These are phyloP conservation scores for Neurospora sp. DNA, from an alignment of 495 filamentous ascomycete species.

Conservation along the genomic window DNA sequence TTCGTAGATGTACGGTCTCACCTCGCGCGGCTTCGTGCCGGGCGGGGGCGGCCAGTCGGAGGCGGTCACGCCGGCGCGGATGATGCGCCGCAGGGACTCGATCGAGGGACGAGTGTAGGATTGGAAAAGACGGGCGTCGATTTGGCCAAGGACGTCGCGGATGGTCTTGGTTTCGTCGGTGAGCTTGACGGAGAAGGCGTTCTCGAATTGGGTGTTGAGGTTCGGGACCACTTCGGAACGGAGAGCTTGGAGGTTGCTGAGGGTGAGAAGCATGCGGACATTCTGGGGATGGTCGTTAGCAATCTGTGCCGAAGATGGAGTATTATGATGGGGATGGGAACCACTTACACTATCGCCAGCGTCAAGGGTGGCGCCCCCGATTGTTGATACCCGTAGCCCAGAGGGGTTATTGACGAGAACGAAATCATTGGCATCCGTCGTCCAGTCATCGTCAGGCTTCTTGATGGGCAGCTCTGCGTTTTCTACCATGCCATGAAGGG, in stretches of 20 bases:
- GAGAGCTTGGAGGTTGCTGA: slow-evolving; percentile 77
- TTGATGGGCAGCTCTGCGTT: slow-evolving; percentile 69
- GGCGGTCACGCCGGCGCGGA: slow-evolving; percentile 58
- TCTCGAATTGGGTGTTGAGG: slow-evolving; percentile 79
- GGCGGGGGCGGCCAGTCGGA: slow-evolving; percentile 59
- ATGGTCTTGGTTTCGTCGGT: slow-evolving; percentile 87
- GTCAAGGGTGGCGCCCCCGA: slow-evolving; percentile 49
- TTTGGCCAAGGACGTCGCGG: slow-evolving; percentile 77
- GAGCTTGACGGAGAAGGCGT: slow-evolving; percentile 77
- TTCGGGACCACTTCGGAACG: slow-evolving; percentile 68
- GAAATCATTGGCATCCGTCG: slow-evolving; percentile 37
- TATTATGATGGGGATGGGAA: background rate
- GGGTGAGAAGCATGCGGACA: slow-evolving; percentile 82
- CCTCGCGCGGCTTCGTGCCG: slow-evolving; percentile 55
- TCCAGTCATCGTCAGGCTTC: slow-evolving; percentile 48
- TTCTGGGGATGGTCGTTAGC: slow-evolving; percentile 45
- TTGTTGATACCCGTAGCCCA: slow-evolving; percentile 16
- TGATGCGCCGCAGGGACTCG: slow-evolving; percentile 47
- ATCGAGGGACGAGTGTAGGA: slow-evolving; percentile 75
- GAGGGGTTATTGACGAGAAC: slow-evolving; percentile 10
- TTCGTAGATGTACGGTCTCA: slow-evolving; percentile 80
- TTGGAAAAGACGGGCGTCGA: slow-evolving; percentile 80
- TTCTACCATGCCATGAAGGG: slow-evolving; percentile 87
- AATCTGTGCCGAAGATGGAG: background rate
- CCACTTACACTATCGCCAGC: slow-evolving; percentile 56